Evolutionary conservation across 306 rosid genomes (phyloP).

Genomic region (Sphenostylis stenocarpa): DNA sequence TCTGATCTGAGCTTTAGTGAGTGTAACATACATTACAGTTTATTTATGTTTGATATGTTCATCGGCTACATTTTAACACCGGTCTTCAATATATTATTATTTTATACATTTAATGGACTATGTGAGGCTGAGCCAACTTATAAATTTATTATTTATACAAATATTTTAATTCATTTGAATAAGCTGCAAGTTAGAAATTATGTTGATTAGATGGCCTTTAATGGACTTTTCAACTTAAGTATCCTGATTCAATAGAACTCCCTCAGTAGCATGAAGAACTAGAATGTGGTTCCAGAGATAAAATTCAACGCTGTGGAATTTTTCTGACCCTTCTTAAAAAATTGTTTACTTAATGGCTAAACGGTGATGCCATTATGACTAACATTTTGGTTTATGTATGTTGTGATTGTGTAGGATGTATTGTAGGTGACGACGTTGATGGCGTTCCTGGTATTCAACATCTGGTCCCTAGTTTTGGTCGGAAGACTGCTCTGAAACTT

Average conservation of each 20-base stretch:
- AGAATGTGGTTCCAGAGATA: constrained; percentile 3
- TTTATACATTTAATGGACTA: too few relatives aligned
- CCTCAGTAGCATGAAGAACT: constrained; percentile 9
- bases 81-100: neutral
- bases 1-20: constrained; percentile 89
- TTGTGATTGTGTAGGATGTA: constrained; percentile 60
- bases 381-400: constrained; percentile 23
- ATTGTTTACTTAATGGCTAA: neutral
- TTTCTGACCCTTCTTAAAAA: neutral
- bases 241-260: neutral
- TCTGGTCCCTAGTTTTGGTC: constrained; percentile 82
- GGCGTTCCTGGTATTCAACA: constrained; percentile 98
- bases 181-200: neutral
- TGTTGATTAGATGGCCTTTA: constrained; percentile 4
- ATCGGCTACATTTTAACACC: constrained; percentile 3
- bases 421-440: constrained; percentile 83
- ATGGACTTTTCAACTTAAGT: constrained; percentile 8
- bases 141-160: neutral
- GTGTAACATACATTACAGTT: constrained; percentile 36
- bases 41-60: constrained; percentile 14
- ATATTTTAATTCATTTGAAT: neutral
- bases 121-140: neutral
- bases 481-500: constrained; percentile 91
- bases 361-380: constrained; percentile 4
- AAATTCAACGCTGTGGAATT: neutral